phyloP scores from a whole-genome alignment of 225 moss, liverwort and hornwort species.

The Neckera pumila region DNA sequence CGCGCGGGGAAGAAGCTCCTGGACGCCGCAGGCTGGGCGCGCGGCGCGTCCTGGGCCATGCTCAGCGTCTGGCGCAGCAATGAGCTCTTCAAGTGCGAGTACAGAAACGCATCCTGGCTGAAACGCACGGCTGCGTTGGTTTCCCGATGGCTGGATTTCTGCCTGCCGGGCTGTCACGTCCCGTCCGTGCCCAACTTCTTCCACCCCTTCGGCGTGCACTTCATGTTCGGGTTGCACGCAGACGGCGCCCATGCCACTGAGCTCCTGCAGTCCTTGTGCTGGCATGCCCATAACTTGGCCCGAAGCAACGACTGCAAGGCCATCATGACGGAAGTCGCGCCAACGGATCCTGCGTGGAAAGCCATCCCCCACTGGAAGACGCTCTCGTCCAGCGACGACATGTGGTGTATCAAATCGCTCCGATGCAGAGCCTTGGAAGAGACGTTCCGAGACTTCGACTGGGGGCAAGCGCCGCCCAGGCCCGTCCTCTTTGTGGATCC shows the following conservation, averaged over 20 bases:
- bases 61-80: conserved; percentile 94
- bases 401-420: conserved; percentile 84
- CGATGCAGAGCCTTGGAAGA: background rate
- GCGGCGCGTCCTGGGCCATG: conserved; percentile 68
- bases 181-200: conserved; percentile 88
- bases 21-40: conserved; percentile 17
- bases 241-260: conserved; percentile 38
- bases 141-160: conserved; percentile 64
- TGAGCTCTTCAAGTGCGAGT: conserved; percentile 75
- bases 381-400: conserved; percentile 70
- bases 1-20: background rate
- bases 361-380: conserved; percentile 80
- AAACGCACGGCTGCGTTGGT: conserved; percentile 51
- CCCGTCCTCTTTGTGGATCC: conserved; percentile 90
- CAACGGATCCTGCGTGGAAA: conserved; percentile 46
- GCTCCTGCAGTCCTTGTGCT: conserved; percentile 66
- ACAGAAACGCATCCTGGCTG: conserved; percentile 59
- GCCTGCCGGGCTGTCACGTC: conserved; percentile 68
- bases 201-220: conserved; percentile 84
- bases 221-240: conserved; percentile 80
- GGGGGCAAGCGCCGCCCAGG: conserved; percentile 45
- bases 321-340: conserved; percentile 71
- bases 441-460: conserved; percentile 32
- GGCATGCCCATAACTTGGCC: conserved; percentile 86
- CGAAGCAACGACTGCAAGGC: conserved; percentile 64